Percentiles rank a stretch among this genome's conserved stretches.
phyloP scores from a whole-genome alignment of 805 yeast species.

The Nakazawaea holstii region DNA sequence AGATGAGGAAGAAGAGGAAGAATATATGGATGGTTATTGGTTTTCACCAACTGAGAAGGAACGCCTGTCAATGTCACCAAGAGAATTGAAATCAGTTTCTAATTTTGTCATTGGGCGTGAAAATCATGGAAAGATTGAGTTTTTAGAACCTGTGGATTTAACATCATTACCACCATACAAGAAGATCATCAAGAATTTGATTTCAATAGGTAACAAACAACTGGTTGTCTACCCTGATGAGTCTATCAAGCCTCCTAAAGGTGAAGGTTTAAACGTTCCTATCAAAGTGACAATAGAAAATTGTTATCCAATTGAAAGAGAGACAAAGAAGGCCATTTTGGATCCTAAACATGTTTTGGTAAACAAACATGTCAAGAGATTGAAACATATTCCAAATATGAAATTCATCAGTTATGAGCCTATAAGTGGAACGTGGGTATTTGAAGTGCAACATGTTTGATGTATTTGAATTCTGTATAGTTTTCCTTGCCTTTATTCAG shows the following conservation, averaged over 20 bases:
- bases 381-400: slow-evolving; percentile 54
- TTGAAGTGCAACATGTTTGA: slow-evolving; percentile 38
- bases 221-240: slow-evolving; percentile 73
- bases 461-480: not conserved
- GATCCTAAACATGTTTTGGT: slow-evolving; percentile 75
- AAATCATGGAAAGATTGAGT: slow-evolving; percentile 73
- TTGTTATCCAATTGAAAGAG: slow-evolving; percentile 75
- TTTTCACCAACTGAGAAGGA: slow-evolving; percentile 71
- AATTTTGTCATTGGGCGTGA: slow-evolving; percentile 74
- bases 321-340: slow-evolving; percentile 64
- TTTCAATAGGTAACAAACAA: slow-evolving; percentile 53
- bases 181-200: slow-evolving; percentile 59
- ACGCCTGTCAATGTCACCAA: slow-evolving; percentile 51
- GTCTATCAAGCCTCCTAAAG: slow-evolving; percentile 50
- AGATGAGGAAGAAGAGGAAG: slow-evolving; percentile 4
- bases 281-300: slow-evolving; percentile 69
- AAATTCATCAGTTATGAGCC: slow-evolving; percentile 76
- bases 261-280: slow-evolving; percentile 80
- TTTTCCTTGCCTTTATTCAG: slow-evolving; percentile 3
- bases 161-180: slow-evolving; percentile 57
- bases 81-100: slow-evolving; percentile 58
- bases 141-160: slow-evolving; percentile 78
- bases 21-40: slow-evolving; percentile 75
- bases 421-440: slow-evolving; percentile 66
- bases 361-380: slow-evolving; percentile 58